phyloP scores from a whole-genome alignment of 176 grass and related monocot genomes.

The Musa itinerans region DNA sequence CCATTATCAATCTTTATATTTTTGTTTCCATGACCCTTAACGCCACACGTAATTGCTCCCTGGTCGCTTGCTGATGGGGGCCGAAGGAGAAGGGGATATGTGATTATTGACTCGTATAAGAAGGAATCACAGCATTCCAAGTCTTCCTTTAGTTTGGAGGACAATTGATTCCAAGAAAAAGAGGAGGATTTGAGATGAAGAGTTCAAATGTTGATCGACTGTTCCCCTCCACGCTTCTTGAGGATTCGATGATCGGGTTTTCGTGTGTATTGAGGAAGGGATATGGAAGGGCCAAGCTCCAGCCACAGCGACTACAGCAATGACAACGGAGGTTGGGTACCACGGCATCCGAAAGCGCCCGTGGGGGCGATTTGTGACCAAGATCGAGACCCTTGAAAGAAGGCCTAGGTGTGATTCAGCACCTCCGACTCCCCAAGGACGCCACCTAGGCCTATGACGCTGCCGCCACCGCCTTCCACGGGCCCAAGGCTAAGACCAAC shows the following conservation, averaged over 20 bases:
- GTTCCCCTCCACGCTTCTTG: neutral
- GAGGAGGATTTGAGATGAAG: too few species aligned
- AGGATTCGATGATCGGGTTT: neutral
- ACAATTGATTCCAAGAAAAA: too few species aligned
- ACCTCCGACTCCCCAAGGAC: constrained; percentile 6
- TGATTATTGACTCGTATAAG: too few species aligned
- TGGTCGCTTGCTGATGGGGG: neutral
- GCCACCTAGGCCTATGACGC: neutral
- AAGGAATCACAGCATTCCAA: too few species aligned
- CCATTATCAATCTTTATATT: too few species aligned
- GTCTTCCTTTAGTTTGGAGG: too few species aligned
- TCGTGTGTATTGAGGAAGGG: neutral
- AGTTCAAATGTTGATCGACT: too few species aligned
- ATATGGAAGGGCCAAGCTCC: neutral
- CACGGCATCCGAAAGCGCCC: constrained; percentile 73
- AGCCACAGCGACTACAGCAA: neutral
- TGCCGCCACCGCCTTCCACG: too few species aligned
- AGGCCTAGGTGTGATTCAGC: constrained; percentile 44
- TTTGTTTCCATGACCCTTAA: too few species aligned
- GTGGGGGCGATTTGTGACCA: constrained; percentile 77
- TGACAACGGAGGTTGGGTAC: constrained; percentile 39
- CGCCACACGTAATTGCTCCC: too few species aligned
- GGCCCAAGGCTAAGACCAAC: too few species aligned
- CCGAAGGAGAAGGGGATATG: neutral
- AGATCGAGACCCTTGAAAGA: constrained; percentile 73